These are phyloP conservation scores for Madurella mycetomatis DNA, from an alignment of 2,329 filamentous ascomycete genomes.

Conservation along the genomic window DNA sequence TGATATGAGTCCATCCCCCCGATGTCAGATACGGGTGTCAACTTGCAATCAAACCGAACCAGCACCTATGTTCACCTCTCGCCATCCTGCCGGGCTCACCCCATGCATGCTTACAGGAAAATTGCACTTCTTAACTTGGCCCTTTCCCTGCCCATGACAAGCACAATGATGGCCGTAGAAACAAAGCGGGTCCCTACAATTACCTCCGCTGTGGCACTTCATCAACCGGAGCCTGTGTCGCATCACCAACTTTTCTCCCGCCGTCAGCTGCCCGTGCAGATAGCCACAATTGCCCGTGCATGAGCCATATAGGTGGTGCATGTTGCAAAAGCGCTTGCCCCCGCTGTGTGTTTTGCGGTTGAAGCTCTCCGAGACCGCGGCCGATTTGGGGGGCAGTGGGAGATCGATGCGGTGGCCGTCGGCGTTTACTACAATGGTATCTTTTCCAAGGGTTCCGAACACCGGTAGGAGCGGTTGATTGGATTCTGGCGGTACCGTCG, in stretches of 20 bases:
- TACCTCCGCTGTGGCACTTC: conserved; percentile 9
- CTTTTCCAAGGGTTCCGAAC: not conserved
- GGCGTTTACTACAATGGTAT: conserved; percentile 12
- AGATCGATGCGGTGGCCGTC: conserved; percentile 12
- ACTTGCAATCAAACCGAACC: not conserved
- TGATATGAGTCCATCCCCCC: too few species aligned
- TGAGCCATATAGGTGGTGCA: conserved; percentile 6
- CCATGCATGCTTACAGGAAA: conserved; percentile 11
- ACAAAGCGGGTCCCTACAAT: conserved; percentile 11
- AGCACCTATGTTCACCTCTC: not conserved
- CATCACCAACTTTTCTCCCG: conserved; percentile 13
- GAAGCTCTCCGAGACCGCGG: not conserved
- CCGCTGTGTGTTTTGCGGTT: conserved; percentile 4
- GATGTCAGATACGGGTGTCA: too few species aligned
- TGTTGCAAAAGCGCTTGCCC: conserved; percentile 17
- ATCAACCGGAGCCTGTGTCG: conserved; percentile 11
- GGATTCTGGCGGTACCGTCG: not conserved
- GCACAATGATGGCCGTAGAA: conserved; percentile 15
- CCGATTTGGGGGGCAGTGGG: conserved; percentile 4
- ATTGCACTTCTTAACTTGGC: conserved; percentile 5
- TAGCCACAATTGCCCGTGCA: conserved; percentile 6
- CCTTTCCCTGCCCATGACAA: not conserved
- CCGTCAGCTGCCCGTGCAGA: conserved; percentile 4
- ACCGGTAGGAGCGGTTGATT: not conserved
- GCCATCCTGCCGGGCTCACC: conserved; percentile 11